A percentile compares a stretch with the other conserved stretches of the same genome.
Evolutionary conservation across 768 basidiomycete genomes (phyloP).

Genomic region (Nidularia sp.): DNA sequence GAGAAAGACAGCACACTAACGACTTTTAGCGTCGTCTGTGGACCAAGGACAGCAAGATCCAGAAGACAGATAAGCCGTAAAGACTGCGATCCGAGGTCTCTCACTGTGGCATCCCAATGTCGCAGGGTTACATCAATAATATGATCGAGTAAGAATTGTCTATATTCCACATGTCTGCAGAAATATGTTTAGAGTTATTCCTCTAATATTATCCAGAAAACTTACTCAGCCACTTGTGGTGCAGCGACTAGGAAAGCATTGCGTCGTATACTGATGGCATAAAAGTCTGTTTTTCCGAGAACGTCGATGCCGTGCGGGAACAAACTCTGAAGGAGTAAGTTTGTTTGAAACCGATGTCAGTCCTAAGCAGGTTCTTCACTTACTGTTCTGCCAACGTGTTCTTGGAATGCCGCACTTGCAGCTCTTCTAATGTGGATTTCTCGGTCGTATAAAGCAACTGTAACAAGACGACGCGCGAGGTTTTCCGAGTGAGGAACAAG

Average conservation of each 20-base stretch:
- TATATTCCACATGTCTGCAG: conserved; percentile 82
- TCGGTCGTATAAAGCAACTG: conserved; percentile 84
- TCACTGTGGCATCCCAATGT: conserved; percentile 88
- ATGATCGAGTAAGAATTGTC: conserved; percentile 64
- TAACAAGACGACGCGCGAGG: conserved; percentile 70
- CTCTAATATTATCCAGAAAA: too few species aligned
- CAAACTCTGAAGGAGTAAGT: conserved; percentile 52
- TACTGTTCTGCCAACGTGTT: conserved; percentile 92
- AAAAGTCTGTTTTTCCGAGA: conserved; percentile 90
- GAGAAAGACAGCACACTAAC: conserved; percentile 34
- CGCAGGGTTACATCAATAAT: conserved; percentile 68
- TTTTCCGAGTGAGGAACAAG: conserved; percentile 57
- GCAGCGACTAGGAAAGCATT: conserved; percentile 85
- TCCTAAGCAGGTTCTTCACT: conserved; percentile 16
- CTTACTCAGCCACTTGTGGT: conserved; percentile 83
- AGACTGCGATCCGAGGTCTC: conserved; percentile 73
- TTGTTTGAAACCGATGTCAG: conserved; percentile 1
- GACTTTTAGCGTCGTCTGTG: conserved; percentile 40
- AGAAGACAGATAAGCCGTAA: conserved; percentile 62
- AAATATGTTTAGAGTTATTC: too few species aligned
- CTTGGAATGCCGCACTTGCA: conserved; percentile 96
- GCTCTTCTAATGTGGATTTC: conserved; percentile 94
- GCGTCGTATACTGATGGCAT: conserved; percentile 81
- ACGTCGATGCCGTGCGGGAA: conserved; percentile 96
- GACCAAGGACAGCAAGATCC: conserved; percentile 52